These are phyloP conservation scores for Holtermanniella nyarrowii DNA, from an alignment of 768 basidiomycete species.

Conservation along the genomic window DNA sequence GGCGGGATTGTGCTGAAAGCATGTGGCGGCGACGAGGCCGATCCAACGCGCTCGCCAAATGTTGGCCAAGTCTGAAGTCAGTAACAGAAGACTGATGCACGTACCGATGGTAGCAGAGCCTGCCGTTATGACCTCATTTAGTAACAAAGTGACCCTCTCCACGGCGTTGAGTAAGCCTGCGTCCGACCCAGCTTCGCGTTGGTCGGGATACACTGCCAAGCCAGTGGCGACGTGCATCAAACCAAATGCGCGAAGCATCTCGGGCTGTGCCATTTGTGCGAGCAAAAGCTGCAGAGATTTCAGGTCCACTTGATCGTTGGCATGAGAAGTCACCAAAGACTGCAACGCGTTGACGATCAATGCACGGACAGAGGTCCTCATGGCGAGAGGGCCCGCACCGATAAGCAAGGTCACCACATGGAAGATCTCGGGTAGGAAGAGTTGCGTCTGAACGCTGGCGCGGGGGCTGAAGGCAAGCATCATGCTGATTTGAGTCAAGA, in stretches of 20 bases:
- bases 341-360: slow-evolving; percentile 73
- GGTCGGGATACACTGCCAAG: slow-evolving; percentile 51
- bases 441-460: slow-evolving; percentile 55
- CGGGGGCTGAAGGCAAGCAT: slow-evolving; percentile 60
- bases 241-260: slow-evolving; percentile 62
- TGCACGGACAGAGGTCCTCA: slow-evolving; percentile 73
- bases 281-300: slow-evolving; percentile 51
- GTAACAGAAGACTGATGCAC: slow-evolving; percentile 15
- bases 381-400: slow-evolving; percentile 59
- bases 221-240: slow-evolving; percentile 54
- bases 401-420: slow-evolving; percentile 71
- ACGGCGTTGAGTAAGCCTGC: slow-evolving; percentile 51
- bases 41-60: slow-evolving; percentile 91
- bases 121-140: slow-evolving; percentile 55
- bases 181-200: slow-evolving; percentile 45
- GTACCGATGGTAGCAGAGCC: slow-evolving; percentile 61
- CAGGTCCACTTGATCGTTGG: slow-evolving; percentile 23
- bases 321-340: slow-evolving; percentile 51
- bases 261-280: slow-evolving; percentile 51
- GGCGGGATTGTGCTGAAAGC: slow-evolving; percentile 78
- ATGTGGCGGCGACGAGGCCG: slow-evolving; percentile 73
- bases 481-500: slow-evolving; percentile 63
- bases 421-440: slow-evolving; percentile 72
- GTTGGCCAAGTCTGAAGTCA: slow-evolving; percentile 47
- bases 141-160: slow-evolving; percentile 55